Base-by-base conservation (phyloP, 768 basidiomycete species). In the Russula earlei region DNA sequence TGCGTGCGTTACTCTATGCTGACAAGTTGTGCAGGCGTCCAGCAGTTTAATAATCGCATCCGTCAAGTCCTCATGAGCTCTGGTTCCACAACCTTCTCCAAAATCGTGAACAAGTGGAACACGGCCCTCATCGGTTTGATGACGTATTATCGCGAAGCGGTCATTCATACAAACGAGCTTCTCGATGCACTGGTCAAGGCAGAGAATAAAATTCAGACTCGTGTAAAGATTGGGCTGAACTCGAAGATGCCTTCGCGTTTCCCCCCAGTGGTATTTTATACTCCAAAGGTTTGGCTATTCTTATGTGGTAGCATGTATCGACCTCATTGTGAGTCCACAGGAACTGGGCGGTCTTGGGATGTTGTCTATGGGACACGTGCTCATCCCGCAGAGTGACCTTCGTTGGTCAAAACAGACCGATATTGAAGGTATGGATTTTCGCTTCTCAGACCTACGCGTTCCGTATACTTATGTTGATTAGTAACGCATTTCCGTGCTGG, bases 231-330 rank as follows among this genome's bases (percentile, higher is more conserved):
- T 60, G 96, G 95, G n/a, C 67, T 96, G 63, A 96, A 97, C 78
- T 91, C 88, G 70, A 96, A 98, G 75, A 98, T 99, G 96, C 96
- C 96, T 22, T 96, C 93, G 4, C 87, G 93, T 78, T 97, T 98
- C 81, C 95, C 96, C 54, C 87, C 95, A 11, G 88, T 91, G 15
- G 88, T 94, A 8, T 95, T 93, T 76, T 95, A 96, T 68, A 94
- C 91, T 6, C 94, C 92, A 0, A 97, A 97, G 77, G 82, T 83
- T 55, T 42, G 67, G 52, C 34, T 37, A 52, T 29, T 17, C 29
- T 43, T 59, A 36, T 38, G 22, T 56, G 14, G 46, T 49, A 46
- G 37, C 52, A 10, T 55, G 36, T 37, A 6, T 2, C 17, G 12
- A 55, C 22, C 44, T 62, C 27, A 60, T 37, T 17, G 19, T 61